phyloP scores from a whole-genome alignment of 345 rosid genomes.

The Corchorus olitorius region DNA sequence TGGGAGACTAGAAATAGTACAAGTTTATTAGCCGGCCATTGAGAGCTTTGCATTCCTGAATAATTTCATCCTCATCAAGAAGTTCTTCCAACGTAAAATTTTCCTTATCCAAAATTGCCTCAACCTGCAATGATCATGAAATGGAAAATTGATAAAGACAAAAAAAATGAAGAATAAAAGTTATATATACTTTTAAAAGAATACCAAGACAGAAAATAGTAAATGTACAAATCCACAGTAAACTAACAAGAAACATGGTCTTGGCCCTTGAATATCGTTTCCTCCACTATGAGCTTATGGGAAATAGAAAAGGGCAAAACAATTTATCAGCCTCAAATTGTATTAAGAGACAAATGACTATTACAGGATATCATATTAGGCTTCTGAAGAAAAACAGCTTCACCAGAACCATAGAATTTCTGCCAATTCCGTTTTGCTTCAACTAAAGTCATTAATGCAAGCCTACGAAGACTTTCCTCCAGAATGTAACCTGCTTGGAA shows the following conservation, averaged over 20 bases:
- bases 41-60: constrained; percentile 96
- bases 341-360: not conserved
- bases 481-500: not conserved
- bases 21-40: constrained; percentile 86
- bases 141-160: not conserved
- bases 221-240: not conserved
- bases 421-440: not conserved
- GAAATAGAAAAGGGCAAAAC: not conserved
- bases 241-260: not conserved
- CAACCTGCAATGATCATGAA: constrained; percentile 60
- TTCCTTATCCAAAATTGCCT: constrained; percentile 86
- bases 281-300: not conserved
- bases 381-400: not conserved
- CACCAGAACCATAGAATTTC: not conserved
- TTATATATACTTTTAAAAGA: not conserved
- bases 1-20: constrained; percentile 37
- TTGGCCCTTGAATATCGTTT: constrained; percentile 1
- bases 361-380: not conserved
- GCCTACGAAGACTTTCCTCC: not conserved
- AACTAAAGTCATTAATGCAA: not conserved
- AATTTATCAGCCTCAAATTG: not conserved
- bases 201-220: constrained; percentile 2
- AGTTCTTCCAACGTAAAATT: constrained; percentile 86
- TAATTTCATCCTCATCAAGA: constrained; percentile 94
- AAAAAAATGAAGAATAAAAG: not conserved